These are phyloP conservation scores for Cladosporium colombiae DNA, from an alignment of 2,329 filamentous ascomycete genomes.

Conservation along the genomic window DNA sequence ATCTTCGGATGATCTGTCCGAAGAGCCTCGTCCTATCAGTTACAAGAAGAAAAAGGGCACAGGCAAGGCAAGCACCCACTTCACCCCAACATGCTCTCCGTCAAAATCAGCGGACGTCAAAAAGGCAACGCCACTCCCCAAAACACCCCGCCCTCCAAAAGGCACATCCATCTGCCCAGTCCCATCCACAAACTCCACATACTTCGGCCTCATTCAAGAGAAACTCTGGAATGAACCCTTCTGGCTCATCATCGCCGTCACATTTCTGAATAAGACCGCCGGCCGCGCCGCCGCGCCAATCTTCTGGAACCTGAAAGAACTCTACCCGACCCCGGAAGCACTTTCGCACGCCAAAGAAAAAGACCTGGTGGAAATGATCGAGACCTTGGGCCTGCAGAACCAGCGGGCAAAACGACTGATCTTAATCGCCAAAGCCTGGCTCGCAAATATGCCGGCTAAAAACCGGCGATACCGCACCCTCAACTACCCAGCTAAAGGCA, in stretches of 20 bases:
- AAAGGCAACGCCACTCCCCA: constrained; percentile 28
- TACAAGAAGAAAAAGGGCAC: constrained; percentile 26
- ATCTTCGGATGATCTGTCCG: neutral
- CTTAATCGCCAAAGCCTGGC: constrained; percentile 69
- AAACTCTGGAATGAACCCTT: constrained; percentile 74
- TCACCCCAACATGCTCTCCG: constrained; percentile 19
- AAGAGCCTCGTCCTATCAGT: neutral
- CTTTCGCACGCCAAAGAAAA: constrained; percentile 60
- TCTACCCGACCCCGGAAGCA: constrained; percentile 65
- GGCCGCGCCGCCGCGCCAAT: constrained; percentile 74
- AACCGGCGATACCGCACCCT: constrained; percentile 59
- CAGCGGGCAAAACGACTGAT: constrained; percentile 69
- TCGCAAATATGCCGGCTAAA: constrained; percentile 61
- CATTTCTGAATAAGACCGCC: constrained; percentile 79
- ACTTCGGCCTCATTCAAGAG: constrained; percentile 84
- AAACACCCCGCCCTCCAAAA: constrained; percentile 27
- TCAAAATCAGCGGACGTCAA: constrained; percentile 17
- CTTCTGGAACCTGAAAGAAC: constrained; percentile 66
- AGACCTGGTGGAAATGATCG: constrained; percentile 64
- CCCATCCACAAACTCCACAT: constrained; percentile 62
- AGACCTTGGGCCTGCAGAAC: constrained; percentile 69
- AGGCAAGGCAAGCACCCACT: constrained; percentile 32
- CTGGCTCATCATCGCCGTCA: constrained; percentile 76
- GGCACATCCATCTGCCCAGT: constrained; percentile 57
- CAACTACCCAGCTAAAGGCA: constrained; percentile 55